Percentiles rank a stretch among this genome's conserved stretches.
Conservation (phyloP, 768 basidiomycete genomes). For the Mycena pura region DNA sequence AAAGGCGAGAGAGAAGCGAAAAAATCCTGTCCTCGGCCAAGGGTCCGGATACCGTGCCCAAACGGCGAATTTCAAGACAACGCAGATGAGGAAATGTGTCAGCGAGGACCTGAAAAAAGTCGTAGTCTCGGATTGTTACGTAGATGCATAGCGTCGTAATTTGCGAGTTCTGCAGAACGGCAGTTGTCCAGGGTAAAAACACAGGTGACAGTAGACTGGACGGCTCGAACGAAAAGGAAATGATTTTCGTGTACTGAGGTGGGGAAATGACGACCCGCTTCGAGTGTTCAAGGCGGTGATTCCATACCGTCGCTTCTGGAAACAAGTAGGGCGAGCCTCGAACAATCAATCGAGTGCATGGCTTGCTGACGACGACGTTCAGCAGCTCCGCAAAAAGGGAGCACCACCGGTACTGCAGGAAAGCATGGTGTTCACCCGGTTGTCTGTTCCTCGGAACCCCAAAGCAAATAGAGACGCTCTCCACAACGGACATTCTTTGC, state of each 20-base stretch:
- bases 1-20: no score
- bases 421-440: background rate
- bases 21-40: no score
- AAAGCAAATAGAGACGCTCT: background rate
- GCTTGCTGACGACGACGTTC: background rate
- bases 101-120: background rate
- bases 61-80: slow-evolving; percentile 6
- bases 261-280: background rate
- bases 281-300: background rate
- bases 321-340: background rate
- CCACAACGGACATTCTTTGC: background rate
- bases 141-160: background rate
- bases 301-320: background rate
- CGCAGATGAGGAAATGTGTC: background rate
- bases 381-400: background rate
- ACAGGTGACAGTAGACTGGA: background rate
- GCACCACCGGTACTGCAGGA: slow-evolving; percentile 1
- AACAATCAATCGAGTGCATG: background rate
- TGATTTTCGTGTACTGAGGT: background rate
- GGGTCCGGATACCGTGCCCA: no score
- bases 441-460: background rate
- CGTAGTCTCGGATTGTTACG: background rate
- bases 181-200: background rate
- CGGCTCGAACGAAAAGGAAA: background rate
- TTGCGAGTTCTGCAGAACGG: background rate